Percentiles rank a stretch among this genome's conserved stretches.
Evolutionary conservation across 1,139 yeast species (phyloP).

Genomic region (Saccharomyces hybrid): DNA sequence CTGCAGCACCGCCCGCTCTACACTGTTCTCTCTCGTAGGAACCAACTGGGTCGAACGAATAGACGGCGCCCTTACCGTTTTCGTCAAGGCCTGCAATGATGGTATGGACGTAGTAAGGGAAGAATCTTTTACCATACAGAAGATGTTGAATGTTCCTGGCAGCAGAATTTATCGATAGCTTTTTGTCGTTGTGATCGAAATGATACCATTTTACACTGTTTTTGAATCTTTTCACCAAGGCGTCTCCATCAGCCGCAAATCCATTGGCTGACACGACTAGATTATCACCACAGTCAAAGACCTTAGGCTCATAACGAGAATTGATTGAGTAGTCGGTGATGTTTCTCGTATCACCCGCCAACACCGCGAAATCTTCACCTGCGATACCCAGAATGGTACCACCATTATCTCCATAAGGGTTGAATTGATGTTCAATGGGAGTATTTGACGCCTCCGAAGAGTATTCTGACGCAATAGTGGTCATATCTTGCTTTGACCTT

Average conservation of each 20-base stretch:
- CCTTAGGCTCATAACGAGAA: constrained; percentile 87
- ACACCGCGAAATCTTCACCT: constrained; percentile 92
- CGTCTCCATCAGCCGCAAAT: constrained; percentile 90
- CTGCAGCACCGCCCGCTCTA: constrained; percentile 97
- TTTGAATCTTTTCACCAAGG: constrained; percentile 68
- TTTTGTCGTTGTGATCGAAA: constrained; percentile 70
- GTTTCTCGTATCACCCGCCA: constrained; percentile 97
- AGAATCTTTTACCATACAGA: constrained; percentile 86
- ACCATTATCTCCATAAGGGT: constrained; percentile 95
- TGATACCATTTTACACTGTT: constrained; percentile 90
- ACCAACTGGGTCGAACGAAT: constrained; percentile 96
- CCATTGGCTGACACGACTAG: constrained; percentile 90
- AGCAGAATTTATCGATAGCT: constrained; percentile 60
- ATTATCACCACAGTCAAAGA: constrained; percentile 83
- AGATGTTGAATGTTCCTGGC: constrained; percentile 90
- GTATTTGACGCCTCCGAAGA: constrained; percentile 44
- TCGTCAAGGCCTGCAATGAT: constrained; percentile 92
- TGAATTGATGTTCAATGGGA: constrained; percentile 90
- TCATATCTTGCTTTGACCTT: constrained; percentile 7
- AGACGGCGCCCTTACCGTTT: constrained; percentile 90
- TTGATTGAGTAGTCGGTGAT: constrained; percentile 91
- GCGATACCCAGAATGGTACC: constrained; percentile 97
- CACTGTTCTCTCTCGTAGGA: constrained; percentile 96
- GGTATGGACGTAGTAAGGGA: constrained; percentile 95
- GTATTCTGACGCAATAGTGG: constrained; percentile 56